Percentiles rank a stretch among this genome's conserved stretches.
These are phyloP conservation scores for Pseudogymnoascus sp. DNA, from an alignment of 2,329 filamentous ascomycete species.

Conservation along the genomic window DNA sequence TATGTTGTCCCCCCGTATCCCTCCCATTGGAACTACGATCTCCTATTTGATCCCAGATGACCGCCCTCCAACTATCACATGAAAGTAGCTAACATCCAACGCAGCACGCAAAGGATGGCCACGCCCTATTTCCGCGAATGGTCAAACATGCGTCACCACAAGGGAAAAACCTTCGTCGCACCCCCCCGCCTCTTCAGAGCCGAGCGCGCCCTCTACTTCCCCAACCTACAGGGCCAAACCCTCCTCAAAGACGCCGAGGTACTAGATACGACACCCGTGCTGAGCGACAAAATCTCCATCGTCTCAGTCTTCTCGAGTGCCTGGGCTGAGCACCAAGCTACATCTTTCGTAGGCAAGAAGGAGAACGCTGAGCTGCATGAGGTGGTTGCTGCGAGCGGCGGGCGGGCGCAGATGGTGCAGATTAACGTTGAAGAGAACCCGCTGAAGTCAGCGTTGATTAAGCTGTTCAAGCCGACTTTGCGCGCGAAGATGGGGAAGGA, in stretches of 20 bases:
- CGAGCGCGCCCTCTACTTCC: conserved; percentile 82
- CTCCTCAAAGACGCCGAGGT: conserved; percentile 48
- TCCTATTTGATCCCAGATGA: not conserved
- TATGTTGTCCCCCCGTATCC: conserved; percentile 30
- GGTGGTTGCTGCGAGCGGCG: conserved; percentile 44
- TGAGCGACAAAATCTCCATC: conserved; percentile 66
- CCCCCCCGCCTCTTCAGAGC: conserved; percentile 76
- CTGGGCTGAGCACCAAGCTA: conserved; percentile 78
- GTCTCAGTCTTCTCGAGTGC: conserved; percentile 72
- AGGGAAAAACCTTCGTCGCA: conserved; percentile 86
- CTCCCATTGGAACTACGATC: not conserved
- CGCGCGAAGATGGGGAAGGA: conserved; percentile 40
- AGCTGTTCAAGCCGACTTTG: conserved; percentile 46
- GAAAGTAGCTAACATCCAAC: conserved; percentile 9
- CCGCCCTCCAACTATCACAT: not conserved
- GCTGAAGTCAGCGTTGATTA: conserved; percentile 52
- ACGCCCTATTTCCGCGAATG: conserved; percentile 96
- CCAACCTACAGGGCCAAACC: conserved; percentile 78
- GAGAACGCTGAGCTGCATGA: conserved; percentile 62
- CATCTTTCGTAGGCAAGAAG: conserved; percentile 57
- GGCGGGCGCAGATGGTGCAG: conserved; percentile 64
- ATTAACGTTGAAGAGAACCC: conserved; percentile 82
- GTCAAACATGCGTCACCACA: conserved; percentile 70
- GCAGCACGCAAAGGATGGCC: conserved; percentile 63
- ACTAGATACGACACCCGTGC: conserved; percentile 64